phyloP scores from a whole-genome alignment of 768 basidiomycete genomes.

The Paxillus rubicundulus region DNA sequence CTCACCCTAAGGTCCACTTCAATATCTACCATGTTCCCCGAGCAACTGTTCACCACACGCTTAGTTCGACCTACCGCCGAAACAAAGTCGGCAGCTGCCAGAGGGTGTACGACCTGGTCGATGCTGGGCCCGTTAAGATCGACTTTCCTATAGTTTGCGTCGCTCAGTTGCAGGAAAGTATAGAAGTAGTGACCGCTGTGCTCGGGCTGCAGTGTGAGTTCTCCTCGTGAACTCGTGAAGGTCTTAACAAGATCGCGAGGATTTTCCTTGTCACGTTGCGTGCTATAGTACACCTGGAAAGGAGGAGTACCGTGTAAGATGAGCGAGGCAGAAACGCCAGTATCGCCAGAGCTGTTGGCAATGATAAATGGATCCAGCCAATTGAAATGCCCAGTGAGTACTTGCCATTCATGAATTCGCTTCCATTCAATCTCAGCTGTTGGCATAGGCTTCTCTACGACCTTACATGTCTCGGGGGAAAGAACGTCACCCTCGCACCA shows the following conservation, averaged over 20 bases:
- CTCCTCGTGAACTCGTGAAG: slow-evolving; percentile 70
- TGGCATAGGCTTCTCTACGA: slow-evolving; percentile 73
- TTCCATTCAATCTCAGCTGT: slow-evolving; percentile 86
- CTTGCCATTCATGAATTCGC: slow-evolving; percentile 85
- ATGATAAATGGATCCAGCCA: slow-evolving; percentile 6
- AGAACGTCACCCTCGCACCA: slow-evolving; percentile 82
- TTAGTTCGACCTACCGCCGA: slow-evolving; percentile 43
- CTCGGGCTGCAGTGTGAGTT: slow-evolving; percentile 82
- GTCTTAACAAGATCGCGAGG: slow-evolving; percentile 57
- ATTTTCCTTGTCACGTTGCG: slow-evolving; percentile 67
- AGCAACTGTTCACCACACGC: slow-evolving; percentile 70
- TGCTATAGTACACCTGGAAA: slow-evolving; percentile 78
- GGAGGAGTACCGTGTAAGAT: slow-evolving; percentile 87
- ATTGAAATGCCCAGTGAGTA: neutral
- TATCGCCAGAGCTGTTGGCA: slow-evolving; percentile 73
- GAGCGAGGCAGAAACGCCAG: slow-evolving; percentile 84
- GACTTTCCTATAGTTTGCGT: slow-evolving; percentile 78
- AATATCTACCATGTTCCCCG: slow-evolving; percentile 69
- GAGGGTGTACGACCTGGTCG: slow-evolving; percentile 86
- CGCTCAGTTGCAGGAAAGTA: slow-evolving; percentile 74
- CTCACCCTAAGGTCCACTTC: slow-evolving; percentile 78
- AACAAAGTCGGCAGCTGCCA: slow-evolving; percentile 77
- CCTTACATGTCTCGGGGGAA: slow-evolving; percentile 76
- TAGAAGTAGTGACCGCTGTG: slow-evolving; percentile 88
- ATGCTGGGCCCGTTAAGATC: slow-evolving; percentile 74